These are phyloP conservation scores for Fistulifera pelliculosa DNA, from an alignment of 108 stramenopile species.

Conservation along the genomic window DNA sequence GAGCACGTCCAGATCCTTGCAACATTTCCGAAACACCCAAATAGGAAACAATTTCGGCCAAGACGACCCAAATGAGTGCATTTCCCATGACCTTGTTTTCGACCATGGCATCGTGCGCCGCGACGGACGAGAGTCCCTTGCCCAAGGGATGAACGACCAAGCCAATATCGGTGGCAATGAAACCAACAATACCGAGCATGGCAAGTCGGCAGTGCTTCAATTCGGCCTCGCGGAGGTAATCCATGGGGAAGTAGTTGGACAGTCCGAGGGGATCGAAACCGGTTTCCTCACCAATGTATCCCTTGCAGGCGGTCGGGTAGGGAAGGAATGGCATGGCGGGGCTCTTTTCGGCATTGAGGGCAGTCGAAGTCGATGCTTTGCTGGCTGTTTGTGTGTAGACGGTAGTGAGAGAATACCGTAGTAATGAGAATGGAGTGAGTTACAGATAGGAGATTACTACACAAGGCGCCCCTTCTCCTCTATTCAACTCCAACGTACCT, in stretches of 20 bases:
- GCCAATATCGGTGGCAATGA: slow-evolving; percentile 85
- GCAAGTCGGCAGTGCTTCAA: slow-evolving; percentile 93
- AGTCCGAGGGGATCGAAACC: slow-evolving; percentile 93
- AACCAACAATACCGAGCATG: slow-evolving; percentile 88
- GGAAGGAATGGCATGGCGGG: slow-evolving; percentile 87
- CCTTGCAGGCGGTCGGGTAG: slow-evolving; percentile 78
- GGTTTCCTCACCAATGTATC: slow-evolving; percentile 76
- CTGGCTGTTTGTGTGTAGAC: slow-evolving; percentile 1
- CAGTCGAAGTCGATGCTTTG: not conserved
- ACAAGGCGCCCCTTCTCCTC: too few species aligned
- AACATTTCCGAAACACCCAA: slow-evolving; percentile 82
- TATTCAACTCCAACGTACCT: slow-evolving; percentile 14
- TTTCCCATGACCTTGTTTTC: slow-evolving; percentile 76
- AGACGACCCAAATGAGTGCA: slow-evolving; percentile 58
- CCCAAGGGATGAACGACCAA: slow-evolving; percentile 51
- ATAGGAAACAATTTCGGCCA: slow-evolving; percentile 61
- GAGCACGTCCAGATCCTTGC: slow-evolving; percentile 81
- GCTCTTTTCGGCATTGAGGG: slow-evolving; percentile 19
- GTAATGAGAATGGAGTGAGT: too few species aligned
- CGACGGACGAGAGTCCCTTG: not conserved
- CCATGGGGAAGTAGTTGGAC: slow-evolving; percentile 79
- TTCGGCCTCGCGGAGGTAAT: slow-evolving; percentile 90
- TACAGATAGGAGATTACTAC: too few species aligned
- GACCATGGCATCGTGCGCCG: slow-evolving; percentile 61
- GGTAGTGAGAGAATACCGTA: too few species aligned